phyloP scores from a whole-genome alignment of 768 basidiomycete genomes.

The Lentinula aciculospora region DNA sequence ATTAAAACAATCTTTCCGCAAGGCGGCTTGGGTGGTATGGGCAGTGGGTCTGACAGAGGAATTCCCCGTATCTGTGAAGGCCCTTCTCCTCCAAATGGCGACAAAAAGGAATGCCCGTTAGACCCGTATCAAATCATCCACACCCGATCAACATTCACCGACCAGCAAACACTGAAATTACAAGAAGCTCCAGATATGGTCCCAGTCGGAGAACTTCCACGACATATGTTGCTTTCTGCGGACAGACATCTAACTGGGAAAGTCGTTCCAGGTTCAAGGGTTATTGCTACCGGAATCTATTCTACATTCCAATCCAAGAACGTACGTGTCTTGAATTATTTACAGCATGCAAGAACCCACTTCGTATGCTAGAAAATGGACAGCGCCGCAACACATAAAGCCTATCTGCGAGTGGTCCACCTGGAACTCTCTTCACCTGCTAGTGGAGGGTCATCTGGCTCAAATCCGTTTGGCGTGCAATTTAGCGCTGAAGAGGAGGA shows the following conservation, averaged over 20 bases:
- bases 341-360: neutral
- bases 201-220: slow-evolving; percentile 94
- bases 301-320: slow-evolving; percentile 93
- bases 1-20: slow-evolving; percentile 74
- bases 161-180: slow-evolving; percentile 93
- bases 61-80: slow-evolving; percentile 88
- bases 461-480: slow-evolving; percentile 81
- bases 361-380: slow-evolving; percentile 53
- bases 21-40: slow-evolving; percentile 80
- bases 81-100: slow-evolving; percentile 60
- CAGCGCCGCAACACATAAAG: slow-evolving; percentile 81
- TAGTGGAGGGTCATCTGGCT: slow-evolving; percentile 57
- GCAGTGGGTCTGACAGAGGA: slow-evolving; percentile 77
- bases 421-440: slow-evolving; percentile 85
- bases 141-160: slow-evolving; percentile 89
- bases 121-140: slow-evolving; percentile 97
- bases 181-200: slow-evolving; percentile 99
- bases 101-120: slow-evolving; percentile 90
- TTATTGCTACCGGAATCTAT: slow-evolving; percentile 94
- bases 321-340: slow-evolving; percentile 35
- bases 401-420: slow-evolving; percentile 91
- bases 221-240: slow-evolving; percentile 89
- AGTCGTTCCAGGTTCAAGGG: slow-evolving; percentile 93
- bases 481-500: slow-evolving; percentile 97
- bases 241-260: slow-evolving; percentile 90